Base-by-base conservation (phyloP, 2,329 filamentous ascomycete genomes). In the Cytospora paraplurivora region DNA sequence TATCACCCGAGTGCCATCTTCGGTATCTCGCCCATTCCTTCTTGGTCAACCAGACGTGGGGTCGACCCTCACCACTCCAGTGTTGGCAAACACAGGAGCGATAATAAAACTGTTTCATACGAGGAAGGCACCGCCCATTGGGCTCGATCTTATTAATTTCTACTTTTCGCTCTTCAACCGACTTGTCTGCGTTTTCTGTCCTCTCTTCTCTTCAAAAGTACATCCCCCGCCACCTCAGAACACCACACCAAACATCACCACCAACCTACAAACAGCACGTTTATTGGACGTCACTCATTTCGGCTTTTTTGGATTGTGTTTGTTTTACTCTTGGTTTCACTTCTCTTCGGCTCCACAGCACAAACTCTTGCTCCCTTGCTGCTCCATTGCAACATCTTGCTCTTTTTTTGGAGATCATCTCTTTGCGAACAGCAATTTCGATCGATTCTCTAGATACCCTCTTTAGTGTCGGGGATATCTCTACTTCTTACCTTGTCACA, bases 271-370 rank as follows among this genome's bases (percentile, higher is more conserved):
- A 65, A 55, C 56, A 65, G 52, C 58, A 61, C 65, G 65, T 67
- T 68, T 68, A 68, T 65, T 65, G 64, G 62, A 65, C 64, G 65
- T 63, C 65, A 59, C 63, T 63, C 62, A 52, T 62, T 67, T 57
- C 44, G 57, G 54, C 41, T 52, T 65, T 67, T 64, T 68, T 67
- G 66, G 54, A 67, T 65, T 57, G 67, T 65, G 61, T 59, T 63
- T 59, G 56, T 37, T 59, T 50, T 52, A 61, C 49, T n/a, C 21
- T 50, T 63, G 37, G 8, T 57, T 59, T 19, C 47, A 38, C 47
- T 54, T 21, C 57, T 60, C 33, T 33, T 44, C 12, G 27, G 35
- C 35, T 47, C 21, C 44, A 47, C 38, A 51, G 41, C 54, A 44
- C 51, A 44, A 13, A 56, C n/a, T 38, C 15, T 38, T 21, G 21